Evolutionary conservation across 768 basidiomycete species (phyloP).

Genomic region (Leucocoprinus leucothites): DNA sequence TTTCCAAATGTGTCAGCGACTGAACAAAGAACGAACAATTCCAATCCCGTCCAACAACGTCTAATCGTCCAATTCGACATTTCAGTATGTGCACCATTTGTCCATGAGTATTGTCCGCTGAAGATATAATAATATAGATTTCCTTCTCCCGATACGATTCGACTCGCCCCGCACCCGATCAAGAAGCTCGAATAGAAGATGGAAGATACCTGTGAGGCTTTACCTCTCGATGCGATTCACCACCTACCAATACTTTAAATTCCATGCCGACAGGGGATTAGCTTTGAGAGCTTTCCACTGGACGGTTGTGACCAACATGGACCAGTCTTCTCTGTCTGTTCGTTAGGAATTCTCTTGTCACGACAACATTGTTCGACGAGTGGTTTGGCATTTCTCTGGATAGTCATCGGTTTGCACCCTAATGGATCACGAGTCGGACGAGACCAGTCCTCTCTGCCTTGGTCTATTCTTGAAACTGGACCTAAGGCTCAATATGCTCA

Average conservation of each 20-base stretch:
- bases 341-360: conserved; percentile 21
- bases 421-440: too few relatives aligned
- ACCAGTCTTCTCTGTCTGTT: conserved; percentile 12
- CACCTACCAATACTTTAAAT: conserved; percentile 12
- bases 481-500: neutral
- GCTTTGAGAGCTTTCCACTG: neutral
- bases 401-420: too few relatives aligned
- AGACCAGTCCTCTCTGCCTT: too few relatives aligned
- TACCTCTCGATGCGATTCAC: conserved; percentile 19
- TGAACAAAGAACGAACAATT: too few relatives aligned
- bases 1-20: too few relatives aligned
- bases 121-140: neutral
- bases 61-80: too few relatives aligned
- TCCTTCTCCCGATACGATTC: neutral
- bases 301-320: conserved; percentile 1
- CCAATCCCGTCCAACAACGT: too few relatives aligned
- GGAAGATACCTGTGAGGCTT: neutral
- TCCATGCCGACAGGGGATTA: neutral
- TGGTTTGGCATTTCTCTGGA: neutral
- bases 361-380: conserved; percentile 21
- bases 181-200: neutral
- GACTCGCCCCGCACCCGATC: conserved; percentile 11
- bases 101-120: too few relatives aligned
- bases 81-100: too few relatives aligned
- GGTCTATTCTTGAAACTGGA: neutral